These are phyloP conservation scores for Oryza meridionalis DNA, from an alignment of 176 grass and related monocot genomes.

Conservation along the genomic window DNA sequence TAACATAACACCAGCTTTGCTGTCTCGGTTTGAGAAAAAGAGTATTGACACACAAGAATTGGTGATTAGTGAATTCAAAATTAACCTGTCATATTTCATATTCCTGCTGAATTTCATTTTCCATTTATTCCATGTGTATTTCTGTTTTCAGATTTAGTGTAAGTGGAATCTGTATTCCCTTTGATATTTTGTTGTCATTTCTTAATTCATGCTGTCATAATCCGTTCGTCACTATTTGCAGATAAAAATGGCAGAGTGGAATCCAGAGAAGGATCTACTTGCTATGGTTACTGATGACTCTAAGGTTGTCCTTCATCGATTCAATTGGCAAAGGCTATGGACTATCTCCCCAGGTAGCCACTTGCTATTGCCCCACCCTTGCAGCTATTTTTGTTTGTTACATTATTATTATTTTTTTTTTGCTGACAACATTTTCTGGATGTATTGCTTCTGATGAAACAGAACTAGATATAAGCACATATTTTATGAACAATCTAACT, in stretches of 20 bases:
- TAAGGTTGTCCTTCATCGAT: conserved; percentile 89
- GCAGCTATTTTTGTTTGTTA: not conserved
- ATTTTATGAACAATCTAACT: not conserved
- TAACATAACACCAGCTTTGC: no score
- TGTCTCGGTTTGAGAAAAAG: no score
- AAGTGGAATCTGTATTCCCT: not conserved
- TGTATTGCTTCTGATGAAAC: not conserved
- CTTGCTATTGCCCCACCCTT: conserved; percentile 34
- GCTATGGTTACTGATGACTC: conserved; percentile 94
- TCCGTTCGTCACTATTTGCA: conserved; percentile 36
- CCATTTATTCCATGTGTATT: not conserved
- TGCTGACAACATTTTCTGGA: not conserved
- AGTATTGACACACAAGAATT: not conserved
- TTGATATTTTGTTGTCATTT: conserved; percentile 18
- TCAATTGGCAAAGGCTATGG: conserved; percentile 99
- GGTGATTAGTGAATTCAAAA: not conserved
- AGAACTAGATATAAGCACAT: not conserved
- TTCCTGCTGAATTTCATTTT: not conserved
- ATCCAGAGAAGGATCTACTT: conserved; percentile 96
- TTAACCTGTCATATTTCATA: not conserved
- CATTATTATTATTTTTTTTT: not conserved
- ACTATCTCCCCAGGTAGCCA: conserved; percentile 71
- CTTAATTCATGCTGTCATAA: conserved; percentile 12
- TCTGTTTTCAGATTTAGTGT: not conserved
- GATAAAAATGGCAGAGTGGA: conserved; percentile 95